A percentile compares a stretch with the other conserved stretches of the same genome.
Conservation (phyloP, 495 filamentous ascomycete species). For the Podospora pseudopauciseta region DNA sequence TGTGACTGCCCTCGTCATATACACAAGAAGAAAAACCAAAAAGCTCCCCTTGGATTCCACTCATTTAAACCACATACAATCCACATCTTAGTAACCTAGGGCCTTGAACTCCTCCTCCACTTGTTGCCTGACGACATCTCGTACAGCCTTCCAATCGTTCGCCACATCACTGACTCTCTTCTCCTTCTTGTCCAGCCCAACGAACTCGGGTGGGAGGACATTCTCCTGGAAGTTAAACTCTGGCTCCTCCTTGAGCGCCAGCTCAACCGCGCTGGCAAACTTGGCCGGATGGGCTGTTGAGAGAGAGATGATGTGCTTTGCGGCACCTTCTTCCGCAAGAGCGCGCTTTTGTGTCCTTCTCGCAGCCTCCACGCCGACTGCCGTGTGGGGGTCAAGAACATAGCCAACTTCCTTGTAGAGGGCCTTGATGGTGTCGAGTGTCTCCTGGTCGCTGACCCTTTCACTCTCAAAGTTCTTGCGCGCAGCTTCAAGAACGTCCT, state of each 20-base stretch:
- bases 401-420: slow-evolving; percentile 65
- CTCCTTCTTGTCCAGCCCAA: slow-evolving; percentile 64
- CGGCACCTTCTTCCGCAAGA: slow-evolving; percentile 44
- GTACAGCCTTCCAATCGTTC: slow-evolving; percentile 49
- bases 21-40: background rate
- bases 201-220: slow-evolving; percentile 75
- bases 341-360: slow-evolving; percentile 58
- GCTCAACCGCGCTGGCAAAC: slow-evolving; percentile 73
- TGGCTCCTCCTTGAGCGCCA: slow-evolving; percentile 62
- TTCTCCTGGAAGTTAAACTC: slow-evolving; percentile 66
- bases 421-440: slow-evolving; percentile 64
- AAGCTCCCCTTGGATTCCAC: background rate
- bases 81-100: slow-evolving; percentile 3
- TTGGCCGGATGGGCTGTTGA: slow-evolving; percentile 94
- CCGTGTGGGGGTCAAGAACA: slow-evolving; percentile 87
- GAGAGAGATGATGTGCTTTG: slow-evolving; percentile 57
- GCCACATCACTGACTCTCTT: slow-evolving; percentile 54
- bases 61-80: background rate
- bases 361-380: slow-evolving; percentile 75
- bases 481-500: slow-evolving; percentile 61
- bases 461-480: slow-evolving; percentile 73
- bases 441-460: slow-evolving; percentile 75
- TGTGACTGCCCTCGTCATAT: background rate
- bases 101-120: slow-evolving; percentile 50
- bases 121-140: slow-evolving; percentile 53